These are phyloP conservation scores for Ophiostoma ips DNA, from an alignment of 2,329 filamentous ascomycete genomes.

Conservation along the genomic window DNA sequence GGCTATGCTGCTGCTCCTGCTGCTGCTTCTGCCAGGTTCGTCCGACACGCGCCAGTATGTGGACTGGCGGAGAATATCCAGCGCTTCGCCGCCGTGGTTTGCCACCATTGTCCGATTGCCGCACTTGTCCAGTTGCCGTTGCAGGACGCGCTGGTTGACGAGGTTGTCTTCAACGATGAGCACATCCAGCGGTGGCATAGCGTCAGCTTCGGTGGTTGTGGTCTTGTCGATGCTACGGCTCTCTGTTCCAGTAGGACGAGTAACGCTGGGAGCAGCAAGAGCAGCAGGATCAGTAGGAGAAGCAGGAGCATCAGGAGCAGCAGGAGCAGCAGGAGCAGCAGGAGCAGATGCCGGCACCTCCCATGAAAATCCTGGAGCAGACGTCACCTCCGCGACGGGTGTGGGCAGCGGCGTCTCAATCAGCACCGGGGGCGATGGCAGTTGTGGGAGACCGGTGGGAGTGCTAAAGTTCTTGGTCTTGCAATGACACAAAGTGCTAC, in stretches of 20 bases:
- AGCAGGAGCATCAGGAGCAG: no score
- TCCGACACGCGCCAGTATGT: conserved; percentile 32
- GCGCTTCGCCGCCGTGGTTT: conserved; percentile 50
- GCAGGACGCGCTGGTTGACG: conserved; percentile 51
- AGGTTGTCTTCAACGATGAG: conserved; percentile 56
- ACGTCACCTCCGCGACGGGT: background rate
- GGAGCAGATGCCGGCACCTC: background rate
- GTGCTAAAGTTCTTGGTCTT: background rate
- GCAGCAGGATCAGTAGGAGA: no score
- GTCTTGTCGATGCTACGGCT: background rate
- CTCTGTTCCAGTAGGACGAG: no score
- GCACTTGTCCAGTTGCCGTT: conserved; percentile 44
- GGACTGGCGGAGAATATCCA: conserved; percentile 42
- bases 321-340: background rate
- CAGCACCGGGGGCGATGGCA: conserved; percentile 4
- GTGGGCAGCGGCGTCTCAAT: background rate
- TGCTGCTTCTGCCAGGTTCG: background rate
- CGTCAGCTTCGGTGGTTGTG: background rate
- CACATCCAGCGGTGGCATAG: conserved; percentile 33
- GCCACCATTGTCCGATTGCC: conserved; percentile 49
- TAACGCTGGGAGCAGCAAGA: no score
- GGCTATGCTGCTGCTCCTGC: background rate
- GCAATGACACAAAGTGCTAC: background rate
- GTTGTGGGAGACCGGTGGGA: background rate
- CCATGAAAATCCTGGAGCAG: no score